Base-by-base conservation (phyloP, 148 eudicot genomes). In the Fagopyrum esculentum region DNA sequence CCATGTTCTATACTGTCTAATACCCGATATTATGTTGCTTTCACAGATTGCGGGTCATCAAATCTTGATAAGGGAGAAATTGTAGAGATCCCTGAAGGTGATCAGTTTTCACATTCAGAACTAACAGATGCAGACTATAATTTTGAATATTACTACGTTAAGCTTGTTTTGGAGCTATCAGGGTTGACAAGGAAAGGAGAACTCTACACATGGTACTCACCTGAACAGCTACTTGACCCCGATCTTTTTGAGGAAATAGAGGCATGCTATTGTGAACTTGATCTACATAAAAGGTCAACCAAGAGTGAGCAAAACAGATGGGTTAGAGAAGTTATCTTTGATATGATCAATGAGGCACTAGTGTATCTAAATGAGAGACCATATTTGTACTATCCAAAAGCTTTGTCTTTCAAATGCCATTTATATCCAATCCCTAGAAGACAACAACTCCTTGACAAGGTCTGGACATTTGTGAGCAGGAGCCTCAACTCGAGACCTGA, bases 331-430 rank as follows among this genome's bases (percentile, higher is more conserved):
- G 71, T 88, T 73, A 76, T 91, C 51, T 93, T 89, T 45, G 93
- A 89, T 84, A 35, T 89, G 73, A 80, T 86, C 29, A 88, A 91
- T n/a, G 94, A 93, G 74, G 89, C 83, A 7, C 61, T 93, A 54
- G 8, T 82, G 47, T 79, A 76, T 15, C 73, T 87, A 49, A 77
- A 83, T 30, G 88, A 93, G 72, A 78, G 75, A 71, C 88, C 90
- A 17, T 80, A 80, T 76, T 77, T 84, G 29, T 89, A 85, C 66
- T 93, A 89, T 81, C 98, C 97, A 6, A 89, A 78, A 61, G 80
- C 87, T 17, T 81, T 93, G 77, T 89, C 95, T 15, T 77, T 52
- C 19, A 75, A 75, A 50, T 91, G 95, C 61, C 82, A 50, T 22
- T 75, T 89, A 40, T 80, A 75, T 75, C 89, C 93, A 4, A 52